phyloP scores from a whole-genome alignment of 208 protist genomes.

The Wallacemonas rigidus region DNA sequence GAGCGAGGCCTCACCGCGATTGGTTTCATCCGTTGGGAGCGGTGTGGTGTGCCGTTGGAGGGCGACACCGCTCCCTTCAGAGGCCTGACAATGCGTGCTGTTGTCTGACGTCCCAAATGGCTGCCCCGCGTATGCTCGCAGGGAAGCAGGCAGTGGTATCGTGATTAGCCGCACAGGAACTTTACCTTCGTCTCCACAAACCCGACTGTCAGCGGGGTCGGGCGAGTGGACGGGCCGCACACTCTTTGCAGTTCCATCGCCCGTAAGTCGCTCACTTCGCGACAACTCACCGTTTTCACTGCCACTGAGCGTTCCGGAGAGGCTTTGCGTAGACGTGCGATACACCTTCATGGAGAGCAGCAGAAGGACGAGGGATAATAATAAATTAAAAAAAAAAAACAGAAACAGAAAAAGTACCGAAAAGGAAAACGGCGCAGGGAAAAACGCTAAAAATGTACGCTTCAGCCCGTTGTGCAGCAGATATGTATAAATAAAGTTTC shows the following conservation, averaged over 20 bases:
- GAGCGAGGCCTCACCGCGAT: not conserved
- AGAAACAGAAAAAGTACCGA: slow-evolving; percentile 17
- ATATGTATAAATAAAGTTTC: not conserved
- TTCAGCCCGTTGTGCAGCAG: not conserved
- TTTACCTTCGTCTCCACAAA: not conserved
- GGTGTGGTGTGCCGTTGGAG: not conserved
- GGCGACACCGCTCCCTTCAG: too few relatives aligned
- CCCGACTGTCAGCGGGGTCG: not conserved
- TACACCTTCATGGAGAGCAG: not conserved
- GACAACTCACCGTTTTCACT: not conserved
- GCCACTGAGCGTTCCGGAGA: slow-evolving; percentile 3
- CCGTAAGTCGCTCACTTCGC: not conserved
- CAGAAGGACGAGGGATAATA: not conserved
- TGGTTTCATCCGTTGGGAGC: not conserved
- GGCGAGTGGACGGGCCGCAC: not conserved
- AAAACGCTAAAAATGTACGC: slow-evolving; percentile 12
- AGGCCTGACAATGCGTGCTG: too few relatives aligned
- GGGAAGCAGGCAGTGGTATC: not conserved
- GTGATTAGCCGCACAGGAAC: not conserved
- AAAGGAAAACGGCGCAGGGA: slow-evolving; percentile 14
- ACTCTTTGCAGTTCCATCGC: not conserved
- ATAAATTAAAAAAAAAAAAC: slow-evolving; percentile 12
- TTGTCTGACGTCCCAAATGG: too few relatives aligned
- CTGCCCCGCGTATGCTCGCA: too few relatives aligned
- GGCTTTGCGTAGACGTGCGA: not conserved